Percentiles rank a stretch among this genome's conserved stretches.
These are phyloP conservation scores for Jaltomata sinuosa DNA, from an alignment of 257 asterid species.

Conservation along the genomic window DNA sequence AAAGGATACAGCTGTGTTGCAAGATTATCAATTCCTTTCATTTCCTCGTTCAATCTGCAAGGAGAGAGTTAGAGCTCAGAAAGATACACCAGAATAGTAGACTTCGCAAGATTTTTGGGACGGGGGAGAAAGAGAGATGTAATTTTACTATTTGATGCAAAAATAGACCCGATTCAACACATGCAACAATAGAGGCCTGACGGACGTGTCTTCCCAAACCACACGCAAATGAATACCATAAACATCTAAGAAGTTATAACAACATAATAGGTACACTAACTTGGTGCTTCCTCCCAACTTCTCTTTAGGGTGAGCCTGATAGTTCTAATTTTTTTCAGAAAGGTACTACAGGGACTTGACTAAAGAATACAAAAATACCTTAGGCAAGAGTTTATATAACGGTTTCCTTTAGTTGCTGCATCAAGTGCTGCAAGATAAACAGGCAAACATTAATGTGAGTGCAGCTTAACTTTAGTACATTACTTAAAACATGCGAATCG, in stretches of 20 bases:
- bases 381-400: constrained; percentile 83
- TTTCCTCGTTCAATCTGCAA: constrained; percentile 89
- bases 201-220: background rate
- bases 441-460: background rate
- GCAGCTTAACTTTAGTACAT: background rate
- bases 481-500: background rate
- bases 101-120: background rate
- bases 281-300: background rate
- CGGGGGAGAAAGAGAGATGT: background rate
- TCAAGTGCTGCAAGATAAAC: constrained; percentile 67
- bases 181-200: background rate
- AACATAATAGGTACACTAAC: background rate
- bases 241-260: background rate
- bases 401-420: constrained; percentile 88
- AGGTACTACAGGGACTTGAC: background rate
- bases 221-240: background rate
- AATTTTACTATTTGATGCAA: background rate
- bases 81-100: background rate
- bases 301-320: background rate
- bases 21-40: constrained; percentile 76
- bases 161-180: background rate
- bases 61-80: background rate
- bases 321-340: background rate
- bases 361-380: constrained; percentile 31
- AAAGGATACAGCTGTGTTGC: constrained; percentile 82